Evolutionary conservation across 805 yeast species (phyloP).

Genomic region (Nakazawaea anatomiae): DNA sequence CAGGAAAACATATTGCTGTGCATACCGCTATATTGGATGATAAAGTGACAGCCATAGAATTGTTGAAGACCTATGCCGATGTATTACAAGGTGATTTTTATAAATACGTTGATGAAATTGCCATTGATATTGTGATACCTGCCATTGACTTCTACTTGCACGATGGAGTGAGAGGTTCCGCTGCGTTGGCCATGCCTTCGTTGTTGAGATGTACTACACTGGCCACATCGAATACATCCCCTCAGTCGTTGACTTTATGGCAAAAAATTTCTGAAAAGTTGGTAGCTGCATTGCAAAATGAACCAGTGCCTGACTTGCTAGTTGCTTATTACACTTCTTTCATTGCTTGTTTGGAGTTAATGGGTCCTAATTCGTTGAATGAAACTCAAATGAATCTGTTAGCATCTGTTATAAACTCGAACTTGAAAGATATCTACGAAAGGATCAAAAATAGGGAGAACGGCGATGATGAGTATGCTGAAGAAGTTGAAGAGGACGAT

Average conservation of each 20-base stretch:
- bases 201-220: slow-evolving; percentile 58
- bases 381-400: slow-evolving; percentile 49
- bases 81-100: slow-evolving; percentile 77
- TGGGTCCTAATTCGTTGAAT: slow-evolving; percentile 61
- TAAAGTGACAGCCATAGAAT: slow-evolving; percentile 87
- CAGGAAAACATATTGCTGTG: slow-evolving; percentile 91
- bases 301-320: slow-evolving; percentile 78
- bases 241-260: slow-evolving; percentile 68
- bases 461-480: slow-evolving; percentile 81
- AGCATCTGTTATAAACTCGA: slow-evolving; percentile 52
- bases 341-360: slow-evolving; percentile 55
- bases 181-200: slow-evolving; percentile 79
- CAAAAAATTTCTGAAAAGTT: slow-evolving; percentile 59
- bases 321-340: slow-evolving; percentile 74
- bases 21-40: slow-evolving; percentile 94
- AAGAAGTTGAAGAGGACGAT: slow-evolving; percentile 80
- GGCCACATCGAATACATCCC: slow-evolving; percentile 44
- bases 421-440: slow-evolving; percentile 60
- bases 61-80: slow-evolving; percentile 77
- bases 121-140: slow-evolving; percentile 76
- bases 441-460: slow-evolving; percentile 69
- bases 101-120: slow-evolving; percentile 75
- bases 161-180: slow-evolving; percentile 91
- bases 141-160: slow-evolving; percentile 87
- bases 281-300: slow-evolving; percentile 60